Conservation (phyloP, 352 stramenopile species). For the Peronospora farinosa region DNA sequence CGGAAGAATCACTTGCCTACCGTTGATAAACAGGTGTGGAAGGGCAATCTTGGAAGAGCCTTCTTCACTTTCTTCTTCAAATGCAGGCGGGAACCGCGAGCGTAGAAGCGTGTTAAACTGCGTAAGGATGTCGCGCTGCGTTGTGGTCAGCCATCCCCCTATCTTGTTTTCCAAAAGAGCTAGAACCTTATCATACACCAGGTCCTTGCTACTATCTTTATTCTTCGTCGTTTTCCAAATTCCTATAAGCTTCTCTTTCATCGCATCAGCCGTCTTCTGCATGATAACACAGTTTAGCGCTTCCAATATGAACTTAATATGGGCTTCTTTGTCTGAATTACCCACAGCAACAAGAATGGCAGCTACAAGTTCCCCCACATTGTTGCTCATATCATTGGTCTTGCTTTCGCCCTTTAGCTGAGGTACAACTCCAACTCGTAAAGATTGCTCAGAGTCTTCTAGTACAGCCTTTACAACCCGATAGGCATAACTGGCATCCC, state of each 20-base stretch:
- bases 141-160: conserved; percentile 21
- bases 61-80: conserved; percentile 15
- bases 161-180: conserved; percentile 19
- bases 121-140: conserved; percentile 26
- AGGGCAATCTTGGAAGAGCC: conserved; percentile 6
- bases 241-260: conserved; percentile 43
- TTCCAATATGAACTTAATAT: conserved; percentile 54
- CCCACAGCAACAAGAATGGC: conserved; percentile 47
- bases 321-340: conserved; percentile 45
- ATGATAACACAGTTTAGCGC: conserved; percentile 50
- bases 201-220: conserved; percentile 18
- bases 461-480: conserved; percentile 53
- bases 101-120: conserved; percentile 41
- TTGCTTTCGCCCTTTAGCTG: conserved; percentile 22
- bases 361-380: conserved; percentile 39
- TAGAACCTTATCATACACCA: conserved; percentile 21
- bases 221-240: conserved; percentile 32
- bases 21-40: conserved; percentile 66
- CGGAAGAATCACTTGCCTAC: conserved; percentile 51
- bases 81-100: conserved; percentile 26
- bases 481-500: conserved; percentile 52
- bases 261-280: conserved; percentile 40
- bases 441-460: conserved; percentile 54
- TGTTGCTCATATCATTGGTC: not conserved
- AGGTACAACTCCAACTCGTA: conserved; percentile 58